phyloP scores from a whole-genome alignment of 1,284 basidiomycete genomes.

The Coniophora puteana region DNA sequence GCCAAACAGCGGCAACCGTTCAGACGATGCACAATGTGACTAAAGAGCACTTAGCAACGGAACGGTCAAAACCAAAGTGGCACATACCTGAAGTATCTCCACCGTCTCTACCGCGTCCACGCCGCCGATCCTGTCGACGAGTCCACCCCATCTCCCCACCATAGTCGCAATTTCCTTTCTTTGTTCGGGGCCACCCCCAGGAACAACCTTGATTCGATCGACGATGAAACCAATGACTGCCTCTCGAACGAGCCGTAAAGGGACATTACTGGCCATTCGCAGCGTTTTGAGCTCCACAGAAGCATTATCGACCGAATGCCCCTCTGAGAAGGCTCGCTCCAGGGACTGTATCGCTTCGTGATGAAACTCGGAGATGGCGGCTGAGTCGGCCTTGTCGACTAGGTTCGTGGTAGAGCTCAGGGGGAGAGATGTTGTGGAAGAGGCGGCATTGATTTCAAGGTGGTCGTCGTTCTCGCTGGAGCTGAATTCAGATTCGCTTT shows the following conservation, averaged over 20 bases:
- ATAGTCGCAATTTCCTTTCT: constrained; percentile 57
- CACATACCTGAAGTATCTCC: constrained; percentile 60
- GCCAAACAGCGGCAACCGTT: constrained; percentile 64
- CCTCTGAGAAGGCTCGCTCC: constrained; percentile 87
- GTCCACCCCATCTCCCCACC: constrained; percentile 64
- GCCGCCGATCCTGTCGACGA: constrained; percentile 74
- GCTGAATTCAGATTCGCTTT: constrained; percentile 27
- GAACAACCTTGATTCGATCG: constrained; percentile 57
- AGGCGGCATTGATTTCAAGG: constrained; percentile 33
- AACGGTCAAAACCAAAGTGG: not conserved
- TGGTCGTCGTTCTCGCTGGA: constrained; percentile 26
- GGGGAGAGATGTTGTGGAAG: constrained; percentile 36
- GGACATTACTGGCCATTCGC: constrained; percentile 91
- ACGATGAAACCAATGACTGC: constrained; percentile 76
- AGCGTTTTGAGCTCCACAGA: constrained; percentile 91
- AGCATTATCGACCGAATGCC: constrained; percentile 88
- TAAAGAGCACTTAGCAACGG: constrained; percentile 22
- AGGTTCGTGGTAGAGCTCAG: constrained; percentile 32
- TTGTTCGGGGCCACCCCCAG: constrained; percentile 49
- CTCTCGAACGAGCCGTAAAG: constrained; percentile 72
- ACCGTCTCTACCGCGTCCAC: constrained; percentile 74
- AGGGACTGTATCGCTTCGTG: constrained; percentile 78
- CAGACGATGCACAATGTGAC: constrained; percentile 62
- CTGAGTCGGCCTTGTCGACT: constrained; percentile 34
- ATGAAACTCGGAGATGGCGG: constrained; percentile 69